These are phyloP conservation scores for Phytophthora lateralis DNA, from an alignment of 352 stramenopile genomes.

Conservation along the genomic window DNA sequence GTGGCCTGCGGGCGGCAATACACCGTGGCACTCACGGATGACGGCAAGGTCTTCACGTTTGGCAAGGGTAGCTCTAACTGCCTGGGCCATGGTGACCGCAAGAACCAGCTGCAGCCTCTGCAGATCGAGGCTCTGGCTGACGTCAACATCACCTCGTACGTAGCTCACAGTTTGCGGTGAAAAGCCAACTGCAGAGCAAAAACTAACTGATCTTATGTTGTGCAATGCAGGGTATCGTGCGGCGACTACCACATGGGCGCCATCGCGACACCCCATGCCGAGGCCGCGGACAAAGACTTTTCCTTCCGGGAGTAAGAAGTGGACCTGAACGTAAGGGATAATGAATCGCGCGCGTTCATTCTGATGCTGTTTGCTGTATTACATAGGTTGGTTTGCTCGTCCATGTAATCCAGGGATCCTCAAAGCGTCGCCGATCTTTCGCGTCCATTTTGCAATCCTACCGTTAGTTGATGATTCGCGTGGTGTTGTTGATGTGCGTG, in stretches of 20 bases:
- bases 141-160: slow-evolving; percentile 70
- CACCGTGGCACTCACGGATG: slow-evolving; percentile 75
- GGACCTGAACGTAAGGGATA: slow-evolving; percentile 20
- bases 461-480: slow-evolving; percentile 21
- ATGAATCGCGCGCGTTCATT: slow-evolving; percentile 12
- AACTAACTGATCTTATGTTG: slow-evolving; percentile 5
- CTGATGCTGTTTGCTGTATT: slow-evolving; percentile 4
- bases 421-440: slow-evolving; percentile 25
- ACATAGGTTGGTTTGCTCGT: not conserved
- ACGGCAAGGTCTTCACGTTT: slow-evolving; percentile 88
- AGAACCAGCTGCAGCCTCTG: slow-evolving; percentile 88
- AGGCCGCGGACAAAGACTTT: slow-evolving; percentile 83
- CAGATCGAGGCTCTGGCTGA: slow-evolving; percentile 69
- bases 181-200: not conserved
- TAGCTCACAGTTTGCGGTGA: slow-evolving; percentile 6
- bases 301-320: slow-evolving; percentile 63
- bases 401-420: slow-evolving; percentile 15
- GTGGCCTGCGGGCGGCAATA: slow-evolving; percentile 88
- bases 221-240: slow-evolving; percentile 64
- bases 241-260: slow-evolving; percentile 89
- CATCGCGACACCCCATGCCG: slow-evolving; percentile 72
- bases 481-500: slow-evolving; percentile 20
- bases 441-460: slow-evolving; percentile 8
- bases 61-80: slow-evolving; percentile 89
- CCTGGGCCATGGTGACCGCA: slow-evolving; percentile 88